These are phyloP conservation scores for Silene latifolia DNA, from an alignment of 148 eudicot genomes.

Conservation along the genomic window DNA sequence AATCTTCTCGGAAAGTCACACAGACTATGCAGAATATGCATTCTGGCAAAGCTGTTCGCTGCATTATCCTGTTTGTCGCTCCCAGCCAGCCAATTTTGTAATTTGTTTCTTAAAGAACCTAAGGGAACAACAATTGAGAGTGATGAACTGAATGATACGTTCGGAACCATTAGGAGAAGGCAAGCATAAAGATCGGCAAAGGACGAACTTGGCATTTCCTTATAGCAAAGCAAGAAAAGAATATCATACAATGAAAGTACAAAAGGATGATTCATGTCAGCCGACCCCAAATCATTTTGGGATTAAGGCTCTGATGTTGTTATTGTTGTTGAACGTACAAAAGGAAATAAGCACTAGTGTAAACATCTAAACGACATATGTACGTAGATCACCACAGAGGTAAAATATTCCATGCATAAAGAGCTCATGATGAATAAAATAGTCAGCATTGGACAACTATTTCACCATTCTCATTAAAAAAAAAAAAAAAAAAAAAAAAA, in stretches of 20 bases:
- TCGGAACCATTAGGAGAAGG: background rate
- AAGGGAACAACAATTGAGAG: conserved; percentile 11
- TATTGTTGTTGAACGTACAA: too few species aligned
- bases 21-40: conserved; percentile 43
- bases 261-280: too few species aligned
- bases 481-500: background rate
- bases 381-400: conserved; percentile 1
- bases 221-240: background rate
- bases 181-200: background rate
- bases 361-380: background rate
- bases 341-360: background rate
- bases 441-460: background rate
- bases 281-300: too few species aligned
- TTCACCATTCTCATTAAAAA: background rate
- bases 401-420: background rate
- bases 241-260: background rate
- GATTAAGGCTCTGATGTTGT: too few species aligned
- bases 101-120: conserved; percentile 61
- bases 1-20: conserved; percentile 48
- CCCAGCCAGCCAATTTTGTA: conserved; percentile 64
- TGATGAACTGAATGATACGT: background rate
- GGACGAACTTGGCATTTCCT: background rate
- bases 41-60: conserved; percentile 23
- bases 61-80: conserved; percentile 23
- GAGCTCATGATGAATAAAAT: background rate